These are phyloP conservation scores for Tetrapisispora nanseiensis DNA, from an alignment of 805 yeast genomes.

Conservation along the genomic window DNA sequence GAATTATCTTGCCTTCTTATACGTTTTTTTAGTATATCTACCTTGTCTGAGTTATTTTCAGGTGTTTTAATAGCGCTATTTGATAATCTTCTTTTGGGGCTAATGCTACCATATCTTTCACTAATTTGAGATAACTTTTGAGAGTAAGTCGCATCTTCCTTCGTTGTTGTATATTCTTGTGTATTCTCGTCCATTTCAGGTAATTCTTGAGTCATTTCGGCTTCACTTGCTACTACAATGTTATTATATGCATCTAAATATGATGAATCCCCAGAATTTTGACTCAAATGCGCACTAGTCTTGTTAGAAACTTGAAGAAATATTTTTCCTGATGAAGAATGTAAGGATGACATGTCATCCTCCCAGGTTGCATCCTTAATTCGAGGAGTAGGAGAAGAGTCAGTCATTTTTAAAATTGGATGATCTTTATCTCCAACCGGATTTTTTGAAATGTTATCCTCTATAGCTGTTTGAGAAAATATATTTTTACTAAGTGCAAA, in stretches of 20 bases:
- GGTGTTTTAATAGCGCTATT: neutral
- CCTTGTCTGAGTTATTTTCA: neutral
- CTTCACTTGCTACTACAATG: constrained; percentile 16
- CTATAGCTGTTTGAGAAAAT: neutral
- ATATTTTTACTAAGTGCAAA: neutral
- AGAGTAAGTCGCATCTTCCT: neutral
- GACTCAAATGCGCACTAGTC: neutral
- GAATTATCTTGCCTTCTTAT: neutral
- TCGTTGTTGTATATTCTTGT: neutral
- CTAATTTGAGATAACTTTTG: neutral
- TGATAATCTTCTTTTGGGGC: neutral
- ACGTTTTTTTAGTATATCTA: neutral
- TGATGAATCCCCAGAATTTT: neutral
- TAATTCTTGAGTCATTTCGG: constrained; percentile 23
- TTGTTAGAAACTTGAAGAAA: constrained; percentile 13
- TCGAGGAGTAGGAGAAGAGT: constrained; percentile 3
- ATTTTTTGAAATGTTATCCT: constrained; percentile 11
- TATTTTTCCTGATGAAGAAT: constrained; percentile 5
- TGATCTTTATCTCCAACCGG: constrained; percentile 3
- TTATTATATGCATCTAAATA: constrained; percentile 2
- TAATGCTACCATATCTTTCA: neutral
- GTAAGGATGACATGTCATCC: neutral
- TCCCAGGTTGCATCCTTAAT: neutral
- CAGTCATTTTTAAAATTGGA: neutral
- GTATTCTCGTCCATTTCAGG: constrained; percentile 21